Evolutionary conservation across 768 basidiomycete species (phyloP).

Genomic region (Amanita fuliginea): DNA sequence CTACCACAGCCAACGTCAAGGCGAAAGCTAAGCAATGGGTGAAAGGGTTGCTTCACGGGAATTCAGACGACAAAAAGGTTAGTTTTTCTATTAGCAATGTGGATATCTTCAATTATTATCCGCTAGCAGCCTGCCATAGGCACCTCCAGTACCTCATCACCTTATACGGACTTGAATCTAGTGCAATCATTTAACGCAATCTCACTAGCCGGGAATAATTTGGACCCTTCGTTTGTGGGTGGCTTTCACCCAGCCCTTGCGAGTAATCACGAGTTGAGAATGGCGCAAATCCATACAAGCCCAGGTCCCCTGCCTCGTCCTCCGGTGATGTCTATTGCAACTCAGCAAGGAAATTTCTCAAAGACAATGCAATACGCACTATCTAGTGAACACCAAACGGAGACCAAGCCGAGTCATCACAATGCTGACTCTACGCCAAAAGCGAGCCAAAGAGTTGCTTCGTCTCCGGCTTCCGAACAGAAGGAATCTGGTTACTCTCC

Average conservation of each 20-base stretch:
- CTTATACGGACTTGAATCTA: constrained; percentile 9
- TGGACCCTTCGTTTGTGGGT: constrained; percentile 28
- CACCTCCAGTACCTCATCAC: not conserved
- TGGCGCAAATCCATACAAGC: constrained; percentile 12
- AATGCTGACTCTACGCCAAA: not conserved
- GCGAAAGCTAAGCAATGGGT: constrained; percentile 9
- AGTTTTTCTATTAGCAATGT: not conserved
- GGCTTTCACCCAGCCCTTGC: constrained; percentile 30
- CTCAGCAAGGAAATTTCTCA: constrained; percentile 18
- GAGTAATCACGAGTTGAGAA: constrained; percentile 8
- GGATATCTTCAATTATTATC: not conserved
- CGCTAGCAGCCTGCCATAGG: too few relatives aligned
- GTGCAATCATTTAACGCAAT: constrained; percentile 18
- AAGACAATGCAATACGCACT: constrained; percentile 31
- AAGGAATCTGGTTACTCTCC: constrained; percentile 7
- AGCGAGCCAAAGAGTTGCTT: constrained; percentile 6
- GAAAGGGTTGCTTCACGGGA: not conserved
- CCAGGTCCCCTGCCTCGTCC: constrained; percentile 23
- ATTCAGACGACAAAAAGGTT: not conserved
- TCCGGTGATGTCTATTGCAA: constrained; percentile 1
- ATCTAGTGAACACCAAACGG: not conserved
- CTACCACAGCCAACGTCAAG: constrained; percentile 6
- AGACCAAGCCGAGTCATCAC: not conserved
- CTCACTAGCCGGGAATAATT: constrained; percentile 10
- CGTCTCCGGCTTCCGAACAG: constrained; percentile 9